These are phyloP conservation scores for Priceomyces fermenticarens DNA, from an alignment of 805 yeast species.

Conservation along the genomic window DNA sequence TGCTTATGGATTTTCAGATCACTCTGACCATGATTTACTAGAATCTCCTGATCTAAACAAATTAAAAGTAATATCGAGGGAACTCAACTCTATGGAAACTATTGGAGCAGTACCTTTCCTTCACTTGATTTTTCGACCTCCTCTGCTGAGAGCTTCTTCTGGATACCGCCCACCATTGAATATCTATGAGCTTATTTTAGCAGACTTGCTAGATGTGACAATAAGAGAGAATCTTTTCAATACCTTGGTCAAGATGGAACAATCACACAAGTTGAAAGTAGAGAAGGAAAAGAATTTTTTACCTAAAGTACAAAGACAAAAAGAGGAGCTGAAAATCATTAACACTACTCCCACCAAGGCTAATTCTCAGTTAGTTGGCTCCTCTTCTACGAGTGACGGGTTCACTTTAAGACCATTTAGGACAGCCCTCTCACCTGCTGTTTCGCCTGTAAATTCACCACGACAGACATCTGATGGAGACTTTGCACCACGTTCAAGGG, in stretches of 20 bases:
- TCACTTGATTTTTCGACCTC: conserved; percentile 40
- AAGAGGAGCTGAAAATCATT: background rate
- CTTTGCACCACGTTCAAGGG: conserved; percentile 2
- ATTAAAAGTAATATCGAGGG: conserved; percentile 6
- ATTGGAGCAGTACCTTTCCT: conserved; percentile 39
- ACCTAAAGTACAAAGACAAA: conserved; percentile 3
- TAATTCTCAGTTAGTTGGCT: conserved; percentile 10
- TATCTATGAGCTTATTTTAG: conserved; percentile 21
- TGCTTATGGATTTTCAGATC: conserved; percentile 27
- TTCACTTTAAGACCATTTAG: conserved; percentile 41
- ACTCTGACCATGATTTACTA: conserved; percentile 12
- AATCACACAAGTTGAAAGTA: conserved; percentile 24
- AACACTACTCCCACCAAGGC: background rate
- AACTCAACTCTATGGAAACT: conserved; percentile 32
- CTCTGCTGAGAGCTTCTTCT: conserved; percentile 28
- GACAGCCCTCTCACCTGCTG: conserved; percentile 38
- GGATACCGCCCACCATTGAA: conserved; percentile 41
- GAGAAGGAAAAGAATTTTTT: conserved; percentile 28
- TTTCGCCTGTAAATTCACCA: conserved; percentile 40
- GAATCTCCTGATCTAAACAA: conserved; percentile 5
- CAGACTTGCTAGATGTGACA: conserved; percentile 24
- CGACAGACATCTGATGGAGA: conserved; percentile 13
- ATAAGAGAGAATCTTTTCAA: conserved; percentile 19
- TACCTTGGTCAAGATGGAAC: conserved; percentile 23
- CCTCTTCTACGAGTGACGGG: conserved; percentile 19